A percentile compares a stretch with the other conserved stretches of the same genome.
Conservation (phyloP, 352 stramenopile species). For the Phytophthora pseudosyringae region DNA sequence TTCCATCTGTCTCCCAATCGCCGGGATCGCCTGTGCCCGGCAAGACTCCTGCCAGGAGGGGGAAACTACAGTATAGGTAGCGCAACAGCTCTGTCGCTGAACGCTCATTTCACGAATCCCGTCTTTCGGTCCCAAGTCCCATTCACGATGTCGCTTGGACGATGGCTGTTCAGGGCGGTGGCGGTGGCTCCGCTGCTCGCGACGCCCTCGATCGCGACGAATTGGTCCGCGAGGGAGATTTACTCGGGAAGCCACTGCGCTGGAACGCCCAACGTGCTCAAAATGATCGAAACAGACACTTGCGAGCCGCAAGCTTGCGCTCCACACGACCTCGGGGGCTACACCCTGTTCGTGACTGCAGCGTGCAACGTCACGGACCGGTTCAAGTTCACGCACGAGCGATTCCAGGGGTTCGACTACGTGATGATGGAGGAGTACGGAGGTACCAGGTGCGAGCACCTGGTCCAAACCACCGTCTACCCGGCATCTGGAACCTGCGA, state of each 20-base stretch:
- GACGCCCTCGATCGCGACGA: constrained; percentile 22
- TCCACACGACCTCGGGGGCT: constrained; percentile 25
- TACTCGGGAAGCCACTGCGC: constrained; percentile 40
- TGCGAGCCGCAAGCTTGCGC: constrained; percentile 30
- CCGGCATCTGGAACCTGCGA: constrained; percentile 35
- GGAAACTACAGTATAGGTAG: not conserved
- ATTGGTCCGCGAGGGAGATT: constrained; percentile 31
- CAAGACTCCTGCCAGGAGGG: not conserved
- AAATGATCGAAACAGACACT: constrained; percentile 23
- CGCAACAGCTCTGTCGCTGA: constrained; percentile 4
- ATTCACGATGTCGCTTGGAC: constrained; percentile 21
- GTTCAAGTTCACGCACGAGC: constrained; percentile 34
- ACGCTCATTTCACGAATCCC: constrained; percentile 30
- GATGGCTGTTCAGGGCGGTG: constrained; percentile 19
- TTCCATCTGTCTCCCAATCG: constrained; percentile 41
- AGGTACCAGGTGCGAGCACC: constrained; percentile 19
- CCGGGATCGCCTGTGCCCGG: constrained; percentile 6
- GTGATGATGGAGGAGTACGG: constrained; percentile 44
- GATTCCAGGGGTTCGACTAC: constrained; percentile 34
- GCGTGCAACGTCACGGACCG: constrained; percentile 36
- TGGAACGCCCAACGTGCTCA: constrained; percentile 37
- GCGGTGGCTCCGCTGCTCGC: constrained; percentile 11
- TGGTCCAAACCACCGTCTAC: constrained; percentile 37
- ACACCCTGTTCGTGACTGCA: constrained; percentile 33
- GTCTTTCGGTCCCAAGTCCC: constrained; percentile 8